These are phyloP conservation scores for Russula sp. DNA, from an alignment of 768 basidiomycete species.

Conservation along the genomic window DNA sequence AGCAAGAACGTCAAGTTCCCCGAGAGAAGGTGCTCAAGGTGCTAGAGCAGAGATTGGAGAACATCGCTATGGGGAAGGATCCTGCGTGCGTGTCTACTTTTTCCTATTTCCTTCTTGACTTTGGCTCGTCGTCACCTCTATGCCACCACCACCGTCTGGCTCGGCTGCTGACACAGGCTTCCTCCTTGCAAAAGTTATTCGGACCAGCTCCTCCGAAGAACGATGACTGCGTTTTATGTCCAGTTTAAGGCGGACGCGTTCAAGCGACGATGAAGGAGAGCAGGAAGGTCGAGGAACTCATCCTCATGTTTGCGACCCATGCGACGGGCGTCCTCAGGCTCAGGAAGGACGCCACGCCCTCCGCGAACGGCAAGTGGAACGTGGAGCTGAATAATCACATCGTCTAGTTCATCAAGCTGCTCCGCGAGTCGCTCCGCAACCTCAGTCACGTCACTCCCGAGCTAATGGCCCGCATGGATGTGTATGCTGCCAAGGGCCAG, in stretches of 20 bases:
- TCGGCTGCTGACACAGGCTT: neutral
- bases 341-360: slow-evolving; percentile 81
- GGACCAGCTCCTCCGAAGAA: slow-evolving; percentile 83
- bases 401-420: too few relatives aligned
- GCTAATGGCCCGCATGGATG: slow-evolving; percentile 89
- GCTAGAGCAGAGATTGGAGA: slow-evolving; percentile 78
- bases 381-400: too few relatives aligned
- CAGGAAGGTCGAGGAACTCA: slow-evolving; percentile 95
- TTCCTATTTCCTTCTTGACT: neutral
- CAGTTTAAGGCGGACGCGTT: slow-evolving; percentile 83
- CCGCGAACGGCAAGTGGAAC: slow-evolving; percentile 83
- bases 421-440: too few relatives aligned
- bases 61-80: slow-evolving; percentile 89
- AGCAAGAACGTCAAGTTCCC: slow-evolving; percentile 89
- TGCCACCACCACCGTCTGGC: too few relatives aligned
- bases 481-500: slow-evolving; percentile 64
- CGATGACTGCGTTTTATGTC: slow-evolving; percentile 89
- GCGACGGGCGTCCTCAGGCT: slow-evolving; percentile 64
- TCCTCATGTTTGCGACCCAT: slow-evolving; percentile 91
- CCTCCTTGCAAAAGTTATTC: slow-evolving; percentile 54
- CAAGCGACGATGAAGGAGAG: slow-evolving; percentile 88
- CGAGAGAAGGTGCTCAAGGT: slow-evolving; percentile 89
- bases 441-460: too few relatives aligned
- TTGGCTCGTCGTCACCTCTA: neutral
- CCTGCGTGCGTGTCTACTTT: slow-evolving; percentile 55